Evolutionary conservation across 352 stramenopile species (phyloP), one percentile per base, ranked within the genome.

Genomic region (Globisporangium nagaii): DNA sequence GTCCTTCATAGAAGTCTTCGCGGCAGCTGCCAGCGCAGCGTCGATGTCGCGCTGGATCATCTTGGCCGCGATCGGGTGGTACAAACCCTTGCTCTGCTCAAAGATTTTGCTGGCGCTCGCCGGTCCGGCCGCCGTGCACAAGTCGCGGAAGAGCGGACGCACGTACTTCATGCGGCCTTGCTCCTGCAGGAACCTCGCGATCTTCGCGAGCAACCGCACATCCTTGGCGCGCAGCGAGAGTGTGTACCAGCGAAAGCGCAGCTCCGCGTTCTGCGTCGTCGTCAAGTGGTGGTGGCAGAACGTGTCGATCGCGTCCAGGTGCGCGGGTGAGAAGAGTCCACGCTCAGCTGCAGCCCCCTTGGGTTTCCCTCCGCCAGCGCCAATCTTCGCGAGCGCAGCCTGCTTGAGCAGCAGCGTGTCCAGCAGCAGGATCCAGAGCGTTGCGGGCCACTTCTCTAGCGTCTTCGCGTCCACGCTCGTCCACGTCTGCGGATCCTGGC

Each of bases 81-180:
- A 89, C 30, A 80, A 27, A 34, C 61, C 65, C 63, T 86, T 84
- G 63, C 73, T 81, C 45, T 76, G 55, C 4, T 60, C 63, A 47
- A 84, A 83, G 46, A 83, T 62, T 65, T 32, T 76, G 46, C 8
- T 49, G 53, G n/a, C n/a, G n/a, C n/a, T n/a, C n/a, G n/a, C n/a
- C 31, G 63, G 53, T 2, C 75, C 72, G n/a, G 73, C 11, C 10
- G 63, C 36, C 17, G 53, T 66, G 43, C 70, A 79, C 28, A 90
- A 35, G 36, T 88, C 79, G 10, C 74, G 74, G 55, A 84, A 87
- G 10, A 90, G 66, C 40, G 76, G 79, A 27, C 75, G 75, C 20
- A 86, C 73, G 44, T 81, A 89, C 70, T 89, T 89, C 79, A 89
- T 87, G 41, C 79, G 76, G 35, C 76, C 79, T 44, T 89, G 79